Base-by-base conservation (phyloP, 2,329 filamentous ascomycete species). In the Calonectria leucothoes region DNA sequence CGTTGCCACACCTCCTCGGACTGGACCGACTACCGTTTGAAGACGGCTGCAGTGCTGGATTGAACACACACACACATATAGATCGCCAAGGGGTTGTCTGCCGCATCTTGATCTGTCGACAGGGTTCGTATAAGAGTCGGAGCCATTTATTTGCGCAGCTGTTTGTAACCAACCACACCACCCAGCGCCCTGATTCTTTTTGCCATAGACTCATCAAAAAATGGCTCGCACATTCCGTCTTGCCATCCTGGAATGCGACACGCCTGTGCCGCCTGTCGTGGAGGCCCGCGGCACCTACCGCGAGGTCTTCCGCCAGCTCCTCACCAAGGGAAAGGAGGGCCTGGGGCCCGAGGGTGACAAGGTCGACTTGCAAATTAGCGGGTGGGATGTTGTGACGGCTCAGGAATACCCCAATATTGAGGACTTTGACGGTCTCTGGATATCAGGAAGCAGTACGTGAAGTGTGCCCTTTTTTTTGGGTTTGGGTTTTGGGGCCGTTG, bases 391-490 rank as follows among this genome's bases (percentile, higher is more conserved):
- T 1, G 80, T 84, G 17, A 73, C 74, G 2, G 74, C 78, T 4
- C 79, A 80, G 6, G 57, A 74, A 7, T 83, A 82, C 57, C 83
- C 83, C 0, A 74, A 74, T 1, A 35, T 76, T 0, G 77, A 80
- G 5, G 77, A 81, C 10, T 76, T 81, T 23, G 82, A 83, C 37
- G 81, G 81, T 2, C 74, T 84, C 17, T 75, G 83, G 37, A 73
- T 84, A 66, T 81, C 82, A 0, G 83, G 83, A 42, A 84, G 83
- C 75, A 84, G 83, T 83, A 49, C 1, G 79, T 80, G 27, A 20
- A 31, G 27, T 20, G 12, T 37, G 23, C 55, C 31, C 14, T 2
- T n/a, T 61, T 11, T 20, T 3, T 35, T 23, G 3, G 42, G 27
- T 29, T 55, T 8, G 20, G 20, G 3, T 42, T 42, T 42, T 39